Evolutionary conservation across 495 filamentous ascomycete genomes (phyloP).

Genomic region (Cenococcum geophilum): DNA sequence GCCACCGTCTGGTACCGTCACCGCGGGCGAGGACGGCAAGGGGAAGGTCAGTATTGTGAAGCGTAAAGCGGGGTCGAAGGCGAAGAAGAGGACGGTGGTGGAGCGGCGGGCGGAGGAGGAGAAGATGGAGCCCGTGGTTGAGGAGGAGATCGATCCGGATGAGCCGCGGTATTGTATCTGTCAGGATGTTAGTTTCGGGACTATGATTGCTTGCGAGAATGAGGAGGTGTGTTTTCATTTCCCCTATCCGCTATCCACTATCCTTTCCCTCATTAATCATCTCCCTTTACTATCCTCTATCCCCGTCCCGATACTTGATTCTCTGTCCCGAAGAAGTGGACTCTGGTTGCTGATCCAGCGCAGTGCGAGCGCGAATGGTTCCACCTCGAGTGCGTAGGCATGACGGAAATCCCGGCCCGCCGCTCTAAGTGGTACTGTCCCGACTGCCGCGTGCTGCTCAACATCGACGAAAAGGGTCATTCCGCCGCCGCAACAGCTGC

Average conservation of each 20-base stretch:
- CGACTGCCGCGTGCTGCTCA: conserved; percentile 65
- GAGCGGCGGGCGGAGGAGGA: conserved; percentile 43
- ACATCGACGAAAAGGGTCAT: conserved; percentile 40
- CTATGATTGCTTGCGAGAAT: conserved; percentile 95
- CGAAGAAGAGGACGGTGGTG: conserved; percentile 45
- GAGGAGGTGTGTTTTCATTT: conserved; percentile 62
- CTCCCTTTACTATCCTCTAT: too few species aligned
- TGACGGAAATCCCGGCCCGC: conserved; percentile 65
- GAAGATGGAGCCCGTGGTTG: conserved; percentile 54
- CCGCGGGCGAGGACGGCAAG: conserved; percentile 64
- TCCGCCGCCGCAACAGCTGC: conserved; percentile 4
- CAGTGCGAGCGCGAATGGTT: conserved; percentile 72
- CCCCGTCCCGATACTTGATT: background rate
- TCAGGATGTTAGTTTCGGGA: conserved; percentile 83
- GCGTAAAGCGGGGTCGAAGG: conserved; percentile 70
- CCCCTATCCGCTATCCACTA: too few species aligned
- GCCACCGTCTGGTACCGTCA: conserved; percentile 33
- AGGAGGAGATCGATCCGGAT: conserved; percentile 76
- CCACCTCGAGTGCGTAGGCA: conserved; percentile 80
- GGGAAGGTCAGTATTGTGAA: conserved; percentile 64
- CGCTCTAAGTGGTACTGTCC: conserved; percentile 95
- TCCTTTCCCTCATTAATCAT: too few species aligned
- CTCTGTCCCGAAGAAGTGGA: background rate
- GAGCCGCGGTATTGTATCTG: conserved; percentile 90
- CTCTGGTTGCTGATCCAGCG: conserved; percentile 30